A percentile compares a stretch with the other conserved stretches of the same genome.
These are phyloP conservation scores for Pseudonectria foliicola DNA, from an alignment of 2,329 filamentous ascomycete genomes.

Conservation along the genomic window DNA sequence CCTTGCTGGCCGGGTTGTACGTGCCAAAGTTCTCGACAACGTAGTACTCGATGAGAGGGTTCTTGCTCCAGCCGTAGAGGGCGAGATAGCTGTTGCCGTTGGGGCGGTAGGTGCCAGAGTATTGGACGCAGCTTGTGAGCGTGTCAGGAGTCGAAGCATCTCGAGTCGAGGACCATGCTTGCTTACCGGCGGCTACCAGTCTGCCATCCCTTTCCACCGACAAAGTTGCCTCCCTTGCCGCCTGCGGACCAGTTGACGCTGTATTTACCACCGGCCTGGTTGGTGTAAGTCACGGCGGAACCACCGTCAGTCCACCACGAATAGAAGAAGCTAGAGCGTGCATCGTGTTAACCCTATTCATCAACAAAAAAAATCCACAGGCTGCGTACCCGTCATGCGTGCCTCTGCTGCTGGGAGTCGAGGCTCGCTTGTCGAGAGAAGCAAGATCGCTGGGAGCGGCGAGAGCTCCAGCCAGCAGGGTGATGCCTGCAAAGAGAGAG, in stretches of 20 bases:
- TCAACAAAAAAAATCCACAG: not conserved
- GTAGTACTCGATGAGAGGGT: slow-evolving; percentile 32
- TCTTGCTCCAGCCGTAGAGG: slow-evolving; percentile 32
- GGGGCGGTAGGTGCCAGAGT: slow-evolving; percentile 24
- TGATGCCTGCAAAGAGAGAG: slow-evolving; percentile 19
- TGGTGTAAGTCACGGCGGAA: slow-evolving; percentile 37
- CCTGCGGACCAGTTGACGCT: slow-evolving; percentile 32
- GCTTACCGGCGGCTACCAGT: slow-evolving; percentile 31
- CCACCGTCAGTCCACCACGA: slow-evolving; percentile 42
- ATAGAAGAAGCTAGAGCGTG: slow-evolving; percentile 32
- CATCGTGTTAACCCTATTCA: not conserved
- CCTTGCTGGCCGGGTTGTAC: slow-evolving; percentile 29
- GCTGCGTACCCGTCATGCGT: slow-evolving; percentile 26
- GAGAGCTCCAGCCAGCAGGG: slow-evolving; percentile 14
- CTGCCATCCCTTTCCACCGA: slow-evolving; percentile 21
- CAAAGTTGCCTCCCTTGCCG: slow-evolving; percentile 20
- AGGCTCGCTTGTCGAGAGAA: slow-evolving; percentile 11
- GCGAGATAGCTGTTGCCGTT: slow-evolving; percentile 30
- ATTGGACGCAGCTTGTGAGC: slow-evolving; percentile 15
- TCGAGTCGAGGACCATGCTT: slow-evolving; percentile 5
- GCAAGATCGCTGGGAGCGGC: slow-evolving; percentile 21
- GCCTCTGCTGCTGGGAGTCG: slow-evolving; percentile 30
- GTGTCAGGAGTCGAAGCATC: not conserved
- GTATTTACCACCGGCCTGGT: slow-evolving; percentile 37
- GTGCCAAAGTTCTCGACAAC: slow-evolving; percentile 31